Base-by-base conservation (phyloP, 768 basidiomycete species). In the Kondoa malvinella region DNA sequence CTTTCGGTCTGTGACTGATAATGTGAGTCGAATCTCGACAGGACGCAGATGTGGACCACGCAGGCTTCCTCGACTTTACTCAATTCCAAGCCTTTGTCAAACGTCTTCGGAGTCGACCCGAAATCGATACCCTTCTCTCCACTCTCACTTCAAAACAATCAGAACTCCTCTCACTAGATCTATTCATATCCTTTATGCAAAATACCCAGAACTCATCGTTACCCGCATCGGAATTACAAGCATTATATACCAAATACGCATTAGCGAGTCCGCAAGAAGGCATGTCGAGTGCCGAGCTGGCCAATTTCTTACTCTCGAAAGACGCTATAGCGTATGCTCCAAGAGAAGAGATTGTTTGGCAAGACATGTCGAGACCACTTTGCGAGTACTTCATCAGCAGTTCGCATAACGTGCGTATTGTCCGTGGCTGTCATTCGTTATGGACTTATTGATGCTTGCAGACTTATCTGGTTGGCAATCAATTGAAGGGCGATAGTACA, bases 341-440 rank as follows among this genome's bases (percentile, higher is more conserved):
- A 50, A 14, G 40, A 26, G 67, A 68, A 27, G n/a, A 34, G 33
- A 78, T 79, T 17, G 78, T 85, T 3, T 81, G 80, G 76, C 88
- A 92, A 63, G 87, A 95, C 72, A 96, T 97, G 95, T 87, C 86
- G 0, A 80, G 82, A 0, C 90, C 94, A 0, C 80, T 95, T 16
- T 83, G 85, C 1, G 88, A 96, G 68, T 97, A 97, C 75, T 89
- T 81, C 74, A 83, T 92, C 74, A 90, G 88, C 2, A 86, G 88
- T 14, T 90, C 88, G 8, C 92, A 97, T 75, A 96, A 97, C 72
- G 73, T 74, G 16, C 30, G 73, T 34, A 1, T 16, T 3, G 4
- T 4, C 2, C 61, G 21, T 34, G 4, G 14, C 30, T 26, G 4
- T 8, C 17, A 17, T 25, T 34, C n/a, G 1, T 0, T 29, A n/a